Percentiles rank a stretch among this genome's conserved stretches.
These are phyloP conservation scores for Pseudogymnoascus sp. DNA, from an alignment of 2,329 filamentous ascomycete species.

Conservation along the genomic window DNA sequence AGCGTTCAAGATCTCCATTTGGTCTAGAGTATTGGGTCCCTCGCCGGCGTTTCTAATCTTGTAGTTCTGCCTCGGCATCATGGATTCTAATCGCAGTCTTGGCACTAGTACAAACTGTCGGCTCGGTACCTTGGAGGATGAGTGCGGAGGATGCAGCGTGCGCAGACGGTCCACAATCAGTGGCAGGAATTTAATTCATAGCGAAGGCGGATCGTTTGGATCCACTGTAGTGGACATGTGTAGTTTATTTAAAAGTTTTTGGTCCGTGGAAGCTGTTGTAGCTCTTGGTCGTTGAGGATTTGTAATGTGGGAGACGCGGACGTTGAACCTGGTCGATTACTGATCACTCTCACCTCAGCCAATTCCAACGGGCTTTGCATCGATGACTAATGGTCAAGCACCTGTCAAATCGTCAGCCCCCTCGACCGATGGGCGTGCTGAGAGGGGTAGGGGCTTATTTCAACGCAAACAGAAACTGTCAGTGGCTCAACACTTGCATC, in stretches of 20 bases:
- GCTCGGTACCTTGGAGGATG: conserved; percentile 2
- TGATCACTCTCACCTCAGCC: neutral
- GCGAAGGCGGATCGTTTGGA: neutral
- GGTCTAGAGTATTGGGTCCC: neutral
- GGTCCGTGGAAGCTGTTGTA: neutral
- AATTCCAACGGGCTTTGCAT: neutral
- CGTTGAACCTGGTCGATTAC: neutral
- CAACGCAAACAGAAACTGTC: neutral
- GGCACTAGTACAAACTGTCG: neutral
- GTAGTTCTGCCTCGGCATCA: neutral
- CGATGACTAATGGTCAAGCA: neutral
- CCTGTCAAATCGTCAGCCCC: neutral
- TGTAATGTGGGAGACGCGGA: neutral
- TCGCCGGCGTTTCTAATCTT: neutral
- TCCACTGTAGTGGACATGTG: neutral
- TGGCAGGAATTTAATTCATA: neutral
- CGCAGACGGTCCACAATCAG: neutral
- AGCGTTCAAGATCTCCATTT: conserved; percentile 31
- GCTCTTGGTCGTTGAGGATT: neutral
- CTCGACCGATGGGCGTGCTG: neutral
- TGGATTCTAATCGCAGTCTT: neutral
- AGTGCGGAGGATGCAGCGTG: neutral
- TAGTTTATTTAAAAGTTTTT: neutral
- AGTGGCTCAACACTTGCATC: neutral
- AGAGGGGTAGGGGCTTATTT: neutral